Conservation (phyloP, 2,329 filamentous ascomycete species). For the Calonectria pauciramosa region DNA sequence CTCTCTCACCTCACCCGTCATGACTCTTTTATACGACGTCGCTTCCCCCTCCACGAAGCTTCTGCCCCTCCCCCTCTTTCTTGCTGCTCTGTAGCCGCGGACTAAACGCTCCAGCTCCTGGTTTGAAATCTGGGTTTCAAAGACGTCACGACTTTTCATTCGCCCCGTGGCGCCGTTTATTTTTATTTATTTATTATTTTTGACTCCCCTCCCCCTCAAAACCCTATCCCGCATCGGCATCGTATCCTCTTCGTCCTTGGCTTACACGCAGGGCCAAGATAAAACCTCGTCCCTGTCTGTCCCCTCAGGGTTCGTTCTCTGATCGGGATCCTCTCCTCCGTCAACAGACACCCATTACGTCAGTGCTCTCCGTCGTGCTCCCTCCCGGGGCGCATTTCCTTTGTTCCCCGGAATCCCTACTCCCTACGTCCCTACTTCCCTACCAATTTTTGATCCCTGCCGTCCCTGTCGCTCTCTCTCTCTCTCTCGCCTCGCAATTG, state of each 20-base stretch:
- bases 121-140: conserved; percentile 18
- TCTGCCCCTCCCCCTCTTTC: conserved; percentile 30
- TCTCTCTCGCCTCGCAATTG: conserved; percentile 19
- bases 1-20: conserved; percentile 17
- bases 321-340: conserved; percentile 1
- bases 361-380: conserved; percentile 28
- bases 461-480: neutral
- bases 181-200: neutral
- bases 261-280: neutral
- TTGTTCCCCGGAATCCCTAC: conserved; percentile 36
- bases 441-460: conserved; percentile 19
- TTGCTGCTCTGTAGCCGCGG: conserved; percentile 33
- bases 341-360: conserved; percentile 42
- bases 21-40: conserved; percentile 29
- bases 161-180: neutral
- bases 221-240: conserved; percentile 6
- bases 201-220: neutral
- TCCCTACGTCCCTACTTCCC: conserved; percentile 18
- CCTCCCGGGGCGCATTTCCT: conserved; percentile 33
- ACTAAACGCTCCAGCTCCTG: conserved; percentile 44
- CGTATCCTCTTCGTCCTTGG: neutral
- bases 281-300: neutral
- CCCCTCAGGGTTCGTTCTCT: neutral
- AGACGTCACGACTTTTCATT: conserved; percentile 40
- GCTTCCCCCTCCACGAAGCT: conserved; percentile 29